Evolutionary conservation across 139 green algal genomes (phyloP), one percentile per base, ranked within the genome.

Genomic region (Chlamydomonas applanata): DNA sequence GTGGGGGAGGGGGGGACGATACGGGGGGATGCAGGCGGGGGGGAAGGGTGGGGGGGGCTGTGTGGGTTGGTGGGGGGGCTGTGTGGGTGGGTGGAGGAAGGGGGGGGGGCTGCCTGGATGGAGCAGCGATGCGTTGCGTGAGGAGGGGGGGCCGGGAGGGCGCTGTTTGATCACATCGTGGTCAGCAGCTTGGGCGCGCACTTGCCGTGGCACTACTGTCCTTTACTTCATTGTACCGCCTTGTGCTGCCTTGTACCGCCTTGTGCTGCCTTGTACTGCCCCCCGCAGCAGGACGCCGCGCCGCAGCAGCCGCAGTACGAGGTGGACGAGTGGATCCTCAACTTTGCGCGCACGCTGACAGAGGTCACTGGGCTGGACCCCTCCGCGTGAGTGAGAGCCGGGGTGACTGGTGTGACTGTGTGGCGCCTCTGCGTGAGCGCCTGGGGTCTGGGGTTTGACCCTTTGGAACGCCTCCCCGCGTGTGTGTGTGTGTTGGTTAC

Each of bases 271-370:
- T n/a, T n/a, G n/a, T n/a, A n/a, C n/a, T 49, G 40, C 7, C 40
- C 40, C 40, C 11, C 40, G 11, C 40, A 7, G 11, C 40, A 49
- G 40, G 40, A 49, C 40, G 40, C n/a, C n/a, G 40, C 52, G 5
- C 44, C 46, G 27, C 52, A 57, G 45, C 20, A 46, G 69, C n/a
- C 57, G 66, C 74, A 20, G 82, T 74, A 83, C 44, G 73, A 79
- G 45, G 77, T 91, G 36, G 75, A 89, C 69, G 79, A 97, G 19
- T 98, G 93, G 93, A 87, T 98, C 71, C 59, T 97, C 35, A 85
- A 94, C 32, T 97, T 98, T 87, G 89, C 90, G 3, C 82, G 92
- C 57, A 77, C 97, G 22, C 94, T 97, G 83, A 69, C 72, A 24
- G 80, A 89, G 19, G 72, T 81, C 34, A 87, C 78, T 0, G 76